Evolutionary conservation across 352 stramenopile genomes (phyloP).

Genomic region (Phytophthora parvispora): DNA sequence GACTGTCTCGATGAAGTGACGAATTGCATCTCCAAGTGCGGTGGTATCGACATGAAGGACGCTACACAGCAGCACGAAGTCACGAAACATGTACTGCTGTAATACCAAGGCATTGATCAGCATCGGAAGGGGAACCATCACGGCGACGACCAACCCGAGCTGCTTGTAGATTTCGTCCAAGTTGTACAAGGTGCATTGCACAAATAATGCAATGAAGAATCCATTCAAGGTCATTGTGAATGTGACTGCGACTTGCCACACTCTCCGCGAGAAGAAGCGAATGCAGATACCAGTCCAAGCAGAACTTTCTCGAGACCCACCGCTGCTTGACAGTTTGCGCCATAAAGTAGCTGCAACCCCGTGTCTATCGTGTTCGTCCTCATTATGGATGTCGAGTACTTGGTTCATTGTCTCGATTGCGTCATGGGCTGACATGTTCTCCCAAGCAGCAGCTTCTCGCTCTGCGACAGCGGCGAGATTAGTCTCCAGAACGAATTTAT

Average conservation of each 20-base stretch:
- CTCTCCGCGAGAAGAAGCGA: conserved; percentile 60
- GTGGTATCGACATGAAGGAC: conserved; percentile 55
- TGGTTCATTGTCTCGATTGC: conserved; percentile 20
- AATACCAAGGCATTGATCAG: conserved; percentile 62
- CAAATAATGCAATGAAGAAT: conserved; percentile 63
- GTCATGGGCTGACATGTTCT: conserved; percentile 14
- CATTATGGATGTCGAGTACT: conserved; percentile 22
- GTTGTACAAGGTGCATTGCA: conserved; percentile 66
- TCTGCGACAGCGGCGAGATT: conserved; percentile 22
- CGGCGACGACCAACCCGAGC: conserved; percentile 26
- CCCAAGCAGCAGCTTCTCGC: conserved; percentile 17
- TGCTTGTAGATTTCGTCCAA: conserved; percentile 38
- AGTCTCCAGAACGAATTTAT: conserved; percentile 31
- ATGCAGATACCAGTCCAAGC: conserved; percentile 11
- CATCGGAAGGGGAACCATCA: conserved; percentile 47
- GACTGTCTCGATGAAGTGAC: conserved; percentile 64
- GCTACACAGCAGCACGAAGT: conserved; percentile 64
- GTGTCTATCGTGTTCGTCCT: conserved; percentile 21
- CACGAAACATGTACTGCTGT: conserved; percentile 58
- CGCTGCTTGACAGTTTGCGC: conserved; percentile 13
- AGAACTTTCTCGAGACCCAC: conserved; percentile 8
- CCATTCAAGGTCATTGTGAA: conserved; percentile 67
- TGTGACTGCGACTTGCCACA: conserved; percentile 68
- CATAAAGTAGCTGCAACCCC: neutral
- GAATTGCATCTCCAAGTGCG: conserved; percentile 60